A percentile compares a stretch with the other conserved stretches of the same genome.
These are phyloP conservation scores for Paspalum notatum DNA, from an alignment of 176 grass and related monocot genomes.

Conservation along the genomic window DNA sequence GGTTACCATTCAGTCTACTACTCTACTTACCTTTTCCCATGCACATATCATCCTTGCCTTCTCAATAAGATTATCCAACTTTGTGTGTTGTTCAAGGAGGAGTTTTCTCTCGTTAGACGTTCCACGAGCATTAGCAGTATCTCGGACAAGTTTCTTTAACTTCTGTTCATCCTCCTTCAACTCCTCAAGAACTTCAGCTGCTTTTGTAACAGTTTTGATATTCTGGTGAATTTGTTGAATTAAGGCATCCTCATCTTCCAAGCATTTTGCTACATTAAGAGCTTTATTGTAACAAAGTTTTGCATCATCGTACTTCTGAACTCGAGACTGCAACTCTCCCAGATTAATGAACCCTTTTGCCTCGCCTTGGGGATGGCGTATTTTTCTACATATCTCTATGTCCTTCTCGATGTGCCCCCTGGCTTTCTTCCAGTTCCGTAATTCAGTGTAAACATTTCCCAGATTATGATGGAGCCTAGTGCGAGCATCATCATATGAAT, in stretches of 20 bases:
- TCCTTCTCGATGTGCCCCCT: conserved; percentile 73
- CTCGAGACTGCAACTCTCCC: conserved; percentile 61
- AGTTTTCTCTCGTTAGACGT: conserved; percentile 84
- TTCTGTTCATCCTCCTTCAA: conserved; percentile 81
- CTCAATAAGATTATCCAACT: conserved; percentile 76
- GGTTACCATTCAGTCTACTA: conserved; percentile 38
- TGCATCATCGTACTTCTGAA: conserved; percentile 72
- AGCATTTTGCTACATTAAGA: conserved; percentile 48
- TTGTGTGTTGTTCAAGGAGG: conserved; percentile 63
- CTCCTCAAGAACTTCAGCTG: conserved; percentile 59
- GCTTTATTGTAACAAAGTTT: conserved; percentile 77
- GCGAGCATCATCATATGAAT: conserved; percentile 74
- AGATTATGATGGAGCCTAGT: conserved; percentile 94
- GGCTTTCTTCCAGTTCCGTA: conserved; percentile 73
- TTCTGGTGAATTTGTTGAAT: conserved; percentile 72
- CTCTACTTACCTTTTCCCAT: conserved; percentile 87
- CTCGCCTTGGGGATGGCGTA: conserved; percentile 84
- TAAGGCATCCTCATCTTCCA: conserved; percentile 85
- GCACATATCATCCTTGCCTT: conserved; percentile 65
- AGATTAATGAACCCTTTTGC: conserved; percentile 96
- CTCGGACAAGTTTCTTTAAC: conserved; percentile 78
- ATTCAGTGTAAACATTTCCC: conserved; percentile 78
- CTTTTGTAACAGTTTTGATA: conserved; percentile 74
- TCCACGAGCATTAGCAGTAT: conserved; percentile 54
- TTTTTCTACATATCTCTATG: conserved; percentile 79